Conservation (phyloP, 352 stramenopile genomes). For the Globisporangium recalcitrans region DNA sequence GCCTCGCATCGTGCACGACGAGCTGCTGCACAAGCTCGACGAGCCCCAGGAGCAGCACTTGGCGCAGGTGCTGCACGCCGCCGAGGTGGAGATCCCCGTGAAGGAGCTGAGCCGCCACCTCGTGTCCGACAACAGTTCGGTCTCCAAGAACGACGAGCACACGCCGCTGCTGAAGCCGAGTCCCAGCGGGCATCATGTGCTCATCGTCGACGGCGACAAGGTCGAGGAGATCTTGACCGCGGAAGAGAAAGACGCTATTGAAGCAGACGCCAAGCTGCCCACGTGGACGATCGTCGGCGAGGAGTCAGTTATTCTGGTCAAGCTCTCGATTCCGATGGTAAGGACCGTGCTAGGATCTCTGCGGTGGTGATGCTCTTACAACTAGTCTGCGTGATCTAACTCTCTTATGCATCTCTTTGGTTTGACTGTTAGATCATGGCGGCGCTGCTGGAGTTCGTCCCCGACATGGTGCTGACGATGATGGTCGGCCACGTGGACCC, state of each 20-base stretch:
- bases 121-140: not conserved
- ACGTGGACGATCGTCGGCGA: not conserved
- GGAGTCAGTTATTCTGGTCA: not conserved
- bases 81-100: not conserved
- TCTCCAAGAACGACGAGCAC: not conserved
- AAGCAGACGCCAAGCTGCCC: not conserved
- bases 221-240: not conserved
- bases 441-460: not conserved
- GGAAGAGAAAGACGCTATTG: not conserved
- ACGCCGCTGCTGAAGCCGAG: not conserved
- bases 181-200: not conserved
- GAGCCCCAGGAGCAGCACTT: not conserved
- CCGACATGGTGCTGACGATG: not conserved
- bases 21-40: not conserved
- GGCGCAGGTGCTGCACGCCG: not conserved
- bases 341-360: not conserved
- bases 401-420: not conserved
- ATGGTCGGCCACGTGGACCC: not conserved
- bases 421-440: not conserved
- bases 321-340: not conserved
- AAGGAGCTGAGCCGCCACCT: not conserved
- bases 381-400: not conserved
- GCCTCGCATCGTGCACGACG: not conserved
- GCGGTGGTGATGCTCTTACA: not conserved
- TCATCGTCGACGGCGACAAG: not conserved